Evolutionary conservation across 371 early-diverging fungal genomes (phyloP), one percentile per base, ranked within the genome.

Genomic region (Syncephalastrum contaminatum): DNA sequence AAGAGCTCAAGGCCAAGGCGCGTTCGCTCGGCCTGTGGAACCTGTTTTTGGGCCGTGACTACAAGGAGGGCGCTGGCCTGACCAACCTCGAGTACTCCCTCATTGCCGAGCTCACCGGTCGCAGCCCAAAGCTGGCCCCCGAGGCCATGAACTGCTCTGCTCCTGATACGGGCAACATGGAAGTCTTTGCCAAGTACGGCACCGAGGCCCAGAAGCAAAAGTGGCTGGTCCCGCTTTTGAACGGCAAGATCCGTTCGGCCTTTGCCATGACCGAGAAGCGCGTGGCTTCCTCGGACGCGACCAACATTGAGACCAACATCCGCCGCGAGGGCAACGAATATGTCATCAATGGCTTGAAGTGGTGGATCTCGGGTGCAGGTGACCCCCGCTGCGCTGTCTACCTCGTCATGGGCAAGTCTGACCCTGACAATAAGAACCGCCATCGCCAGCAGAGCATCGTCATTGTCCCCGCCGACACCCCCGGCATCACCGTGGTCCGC

Each of bases 141-240:
- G 95, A 95, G 76, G 87, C 86, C 44, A 71, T 86, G 80, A 96
- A 97, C 86, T 94, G 94, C 76, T 81, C 87, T 40, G 96, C 97
- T n/a, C 97, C 97, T 7, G 98, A 98, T 63, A 96, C 97, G 4
- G 98, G 98, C 51, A 98, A 98, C 82, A 98, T 98, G 96, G 97
- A 98, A 72, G 96, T 98, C 25, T 87, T 98, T 56, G 93, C 93
- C 49, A 94, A 95, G 77, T 98, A 95, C 71, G 98, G 97, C 42
- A 85, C 82, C 4, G 73, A 73, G 16, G 91, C 70, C 27, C 97
- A 98, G 71, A 95, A 97, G 80, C 60, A 75, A 51, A 68, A 80
- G 57, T 96, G 93, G 90, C 83, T 97, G 20, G 72, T 69, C 36
- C 96, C 97, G 18, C 75, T 97, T 53, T 64, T 97, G 73, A 78